Conservation (phyloP, 176 grass and related monocot genomes). For the Oryza glaberrima region DNA sequence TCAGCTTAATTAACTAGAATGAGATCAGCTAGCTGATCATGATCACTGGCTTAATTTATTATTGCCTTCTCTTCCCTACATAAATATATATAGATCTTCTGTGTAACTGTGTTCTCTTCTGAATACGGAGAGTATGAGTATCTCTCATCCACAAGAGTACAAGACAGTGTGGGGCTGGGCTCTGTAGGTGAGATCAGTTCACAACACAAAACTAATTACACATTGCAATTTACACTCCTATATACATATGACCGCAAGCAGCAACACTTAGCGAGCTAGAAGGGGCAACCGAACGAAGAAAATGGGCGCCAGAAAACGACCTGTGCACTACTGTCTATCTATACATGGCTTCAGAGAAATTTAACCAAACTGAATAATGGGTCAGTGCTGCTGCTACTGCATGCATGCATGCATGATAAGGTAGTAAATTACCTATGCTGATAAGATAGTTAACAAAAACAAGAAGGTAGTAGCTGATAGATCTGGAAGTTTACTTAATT, state of each 20-base stretch:
- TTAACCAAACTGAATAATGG: neutral
- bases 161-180: neutral
- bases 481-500: neutral
- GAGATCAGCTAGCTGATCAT: no score
- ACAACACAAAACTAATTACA: neutral
- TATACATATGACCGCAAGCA: neutral
- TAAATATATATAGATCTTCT: neutral
- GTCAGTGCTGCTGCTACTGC: neutral
- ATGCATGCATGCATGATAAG: neutral
- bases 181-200: neutral
- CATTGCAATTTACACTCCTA: neutral
- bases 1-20: neutral
- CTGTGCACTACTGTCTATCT: no score
- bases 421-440: neutral
- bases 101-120: no score
- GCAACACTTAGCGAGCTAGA: neutral
- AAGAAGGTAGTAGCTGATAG: neutral
- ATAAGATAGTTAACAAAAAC: neutral
- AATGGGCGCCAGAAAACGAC: neutral
- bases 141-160: neutral
- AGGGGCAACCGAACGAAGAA: neutral
- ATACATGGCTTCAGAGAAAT: neutral
- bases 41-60: no score
- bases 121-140: neutral
- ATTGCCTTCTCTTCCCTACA: no score